phyloP scores from a whole-genome alignment of 1,284 basidiomycete species.

The Ceratobasidium sp. region DNA sequence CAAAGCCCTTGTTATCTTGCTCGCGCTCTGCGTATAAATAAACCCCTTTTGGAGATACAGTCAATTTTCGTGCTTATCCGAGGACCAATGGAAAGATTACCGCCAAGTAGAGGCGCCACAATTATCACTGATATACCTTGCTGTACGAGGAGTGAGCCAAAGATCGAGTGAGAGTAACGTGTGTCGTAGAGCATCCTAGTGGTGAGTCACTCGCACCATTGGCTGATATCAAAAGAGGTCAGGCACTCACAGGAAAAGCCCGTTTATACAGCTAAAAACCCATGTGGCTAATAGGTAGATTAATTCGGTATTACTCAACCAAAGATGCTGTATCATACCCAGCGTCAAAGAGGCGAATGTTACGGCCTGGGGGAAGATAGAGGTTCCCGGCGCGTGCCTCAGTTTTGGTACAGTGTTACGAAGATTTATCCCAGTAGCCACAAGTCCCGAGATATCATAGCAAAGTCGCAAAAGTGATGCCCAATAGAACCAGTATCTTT shows the following conservation, averaged over 20 bases:
- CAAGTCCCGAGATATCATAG: background rate
- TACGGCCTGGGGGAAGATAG: background rate
- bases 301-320: no score
- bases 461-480: background rate
- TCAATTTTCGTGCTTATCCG: background rate
- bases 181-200: background rate
- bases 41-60: no score
- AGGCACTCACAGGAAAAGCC: slow-evolving; percentile 6
- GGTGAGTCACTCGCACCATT: background rate
- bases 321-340: background rate
- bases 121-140: background rate
- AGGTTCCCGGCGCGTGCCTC: background rate
- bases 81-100: no score
- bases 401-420: background rate
- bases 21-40: no score
- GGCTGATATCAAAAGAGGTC: no score
- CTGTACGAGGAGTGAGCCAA: background rate
- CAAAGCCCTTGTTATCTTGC: background rate
- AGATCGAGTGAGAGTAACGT: background rate
- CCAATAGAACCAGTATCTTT: background rate
- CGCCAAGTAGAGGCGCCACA: background rate
- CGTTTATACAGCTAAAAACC: background rate
- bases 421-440: no score
- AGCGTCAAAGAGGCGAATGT: background rate
- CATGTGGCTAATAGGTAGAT: background rate